phyloP scores from a whole-genome alignment of 257 asterid genomes.

The Eustoma russellianum region DNA sequence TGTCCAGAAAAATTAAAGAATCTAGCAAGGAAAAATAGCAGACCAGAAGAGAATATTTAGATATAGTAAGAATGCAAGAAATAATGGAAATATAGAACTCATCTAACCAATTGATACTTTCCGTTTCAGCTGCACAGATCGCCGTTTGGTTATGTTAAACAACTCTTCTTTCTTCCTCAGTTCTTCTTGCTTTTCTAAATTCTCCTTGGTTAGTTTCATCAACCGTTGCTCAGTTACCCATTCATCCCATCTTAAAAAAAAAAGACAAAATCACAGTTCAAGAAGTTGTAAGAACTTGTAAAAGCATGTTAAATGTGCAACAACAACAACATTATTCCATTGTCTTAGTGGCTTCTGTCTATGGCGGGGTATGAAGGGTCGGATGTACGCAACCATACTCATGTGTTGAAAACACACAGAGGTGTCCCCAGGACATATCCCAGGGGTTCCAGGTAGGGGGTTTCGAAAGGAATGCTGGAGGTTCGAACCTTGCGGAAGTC shows the following conservation, averaged over 20 bases:
- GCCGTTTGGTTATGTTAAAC: slow-evolving; percentile 32
- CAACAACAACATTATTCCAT: too few species aligned
- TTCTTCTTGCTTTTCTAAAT: slow-evolving; percentile 39
- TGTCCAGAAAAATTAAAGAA: neutral
- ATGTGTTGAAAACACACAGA: too few species aligned
- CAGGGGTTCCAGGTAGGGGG: too few species aligned
- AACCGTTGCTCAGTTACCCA: slow-evolving; percentile 49
- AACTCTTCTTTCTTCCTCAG: slow-evolving; percentile 30
- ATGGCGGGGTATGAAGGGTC: too few species aligned
- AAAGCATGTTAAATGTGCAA: neutral
- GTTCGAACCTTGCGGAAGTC: too few species aligned
- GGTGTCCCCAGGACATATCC: too few species aligned
- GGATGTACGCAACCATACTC: too few species aligned
- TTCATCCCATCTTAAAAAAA: slow-evolving; percentile 81
- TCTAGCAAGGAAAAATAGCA: neutral
- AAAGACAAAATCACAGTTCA: slow-evolving; percentile 9
- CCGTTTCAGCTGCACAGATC: slow-evolving; percentile 32
- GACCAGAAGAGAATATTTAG: neutral
- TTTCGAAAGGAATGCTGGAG: too few species aligned
- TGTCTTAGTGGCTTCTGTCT: too few species aligned
- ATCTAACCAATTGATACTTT: slow-evolving; percentile 38
- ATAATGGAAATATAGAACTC: neutral
- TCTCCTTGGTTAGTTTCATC: slow-evolving; percentile 55
- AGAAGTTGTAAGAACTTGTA: neutral
- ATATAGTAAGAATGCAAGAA: neutral